Evolutionary conservation across 2,329 filamentous ascomycete species (phyloP).

Genomic region (Cadophora malorum): DNA sequence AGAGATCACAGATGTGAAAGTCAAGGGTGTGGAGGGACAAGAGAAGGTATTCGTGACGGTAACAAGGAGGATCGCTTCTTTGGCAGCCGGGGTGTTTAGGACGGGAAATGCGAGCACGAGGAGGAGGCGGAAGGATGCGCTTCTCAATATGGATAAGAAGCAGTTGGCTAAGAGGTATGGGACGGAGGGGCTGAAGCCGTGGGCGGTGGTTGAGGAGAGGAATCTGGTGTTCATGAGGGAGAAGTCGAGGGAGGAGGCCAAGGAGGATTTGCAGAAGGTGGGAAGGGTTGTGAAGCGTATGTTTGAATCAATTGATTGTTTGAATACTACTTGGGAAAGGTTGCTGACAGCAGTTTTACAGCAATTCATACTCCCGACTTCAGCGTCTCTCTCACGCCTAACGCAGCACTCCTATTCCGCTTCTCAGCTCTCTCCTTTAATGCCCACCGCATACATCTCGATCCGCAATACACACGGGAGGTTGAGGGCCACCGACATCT

Average conservation of each 20-base stretch:
- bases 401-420: conserved; percentile 78
- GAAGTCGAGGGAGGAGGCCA: conserved; percentile 32
- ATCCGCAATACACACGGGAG: conserved; percentile 70
- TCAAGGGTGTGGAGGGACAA: conserved; percentile 38
- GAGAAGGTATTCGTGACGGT: conserved; percentile 45
- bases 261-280: conserved; percentile 29
- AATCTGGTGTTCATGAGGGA: conserved; percentile 69
- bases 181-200: conserved; percentile 9
- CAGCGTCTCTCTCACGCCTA: conserved; percentile 67
- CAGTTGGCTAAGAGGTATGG: not conserved
- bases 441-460: conserved; percentile 88
- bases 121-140: conserved; percentile 7
- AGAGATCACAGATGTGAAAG: conserved; percentile 52
- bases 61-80: conserved; percentile 35
- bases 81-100: not conserved
- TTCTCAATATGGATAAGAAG: not conserved
- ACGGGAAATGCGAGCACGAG: not conserved
- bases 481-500: conserved; percentile 77
- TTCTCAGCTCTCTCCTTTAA: conserved; percentile 94
- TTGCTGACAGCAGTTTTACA: conserved; percentile 28
- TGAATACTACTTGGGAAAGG: conserved; percentile 22
- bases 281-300: conserved; percentile 40
- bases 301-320: not conserved
- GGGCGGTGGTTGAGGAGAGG: conserved; percentile 60
- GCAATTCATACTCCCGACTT: conserved; percentile 53